Conservation (phyloP, 1,139 yeast species). For the Dujonia santamariae region DNA sequence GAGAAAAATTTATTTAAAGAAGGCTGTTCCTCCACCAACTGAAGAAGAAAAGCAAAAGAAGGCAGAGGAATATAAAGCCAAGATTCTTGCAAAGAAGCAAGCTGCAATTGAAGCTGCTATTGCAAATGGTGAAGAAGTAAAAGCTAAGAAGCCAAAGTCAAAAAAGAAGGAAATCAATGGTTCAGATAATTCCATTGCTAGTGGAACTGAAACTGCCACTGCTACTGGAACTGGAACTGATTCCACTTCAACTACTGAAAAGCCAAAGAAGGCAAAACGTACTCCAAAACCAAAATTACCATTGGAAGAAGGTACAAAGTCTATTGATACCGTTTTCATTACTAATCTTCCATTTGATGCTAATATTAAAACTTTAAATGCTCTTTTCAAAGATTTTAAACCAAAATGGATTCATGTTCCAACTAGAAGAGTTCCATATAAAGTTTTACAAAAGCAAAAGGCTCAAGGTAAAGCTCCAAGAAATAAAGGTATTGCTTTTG, state of each 20-base stretch:
- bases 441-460: constrained; percentile 35
- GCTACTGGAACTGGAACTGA: constrained; percentile 9
- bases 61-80: constrained; percentile 35
- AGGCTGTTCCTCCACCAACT: constrained; percentile 52
- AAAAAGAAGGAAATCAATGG: constrained; percentile 5
- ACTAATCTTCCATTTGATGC: constrained; percentile 55
- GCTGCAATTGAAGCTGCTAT: constrained; percentile 12
- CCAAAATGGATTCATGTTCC: constrained; percentile 62
- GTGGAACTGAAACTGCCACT: constrained; percentile 8
- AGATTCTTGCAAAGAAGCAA: constrained; percentile 25
- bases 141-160: constrained; percentile 15
- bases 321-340: constrained; percentile 54
- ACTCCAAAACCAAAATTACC: constrained; percentile 27
- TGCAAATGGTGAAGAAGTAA: constrained; percentile 8
- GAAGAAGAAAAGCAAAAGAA: constrained; percentile 44
- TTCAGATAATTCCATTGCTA: neutral
- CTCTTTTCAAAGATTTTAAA: constrained; percentile 43
- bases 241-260: too few relatives aligned
- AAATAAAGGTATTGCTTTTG: constrained; percentile 65
- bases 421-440: constrained; percentile 40
- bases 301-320: constrained; percentile 51
- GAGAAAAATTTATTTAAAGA: constrained; percentile 47
- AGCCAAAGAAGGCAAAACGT: constrained; percentile 11
- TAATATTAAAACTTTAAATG: constrained; percentile 40
- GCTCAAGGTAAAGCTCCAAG: constrained; percentile 37